Evolutionary conservation across 1,139 yeast genomes (phyloP).

Genomic region (Citeromyces hawaiiensis): DNA sequence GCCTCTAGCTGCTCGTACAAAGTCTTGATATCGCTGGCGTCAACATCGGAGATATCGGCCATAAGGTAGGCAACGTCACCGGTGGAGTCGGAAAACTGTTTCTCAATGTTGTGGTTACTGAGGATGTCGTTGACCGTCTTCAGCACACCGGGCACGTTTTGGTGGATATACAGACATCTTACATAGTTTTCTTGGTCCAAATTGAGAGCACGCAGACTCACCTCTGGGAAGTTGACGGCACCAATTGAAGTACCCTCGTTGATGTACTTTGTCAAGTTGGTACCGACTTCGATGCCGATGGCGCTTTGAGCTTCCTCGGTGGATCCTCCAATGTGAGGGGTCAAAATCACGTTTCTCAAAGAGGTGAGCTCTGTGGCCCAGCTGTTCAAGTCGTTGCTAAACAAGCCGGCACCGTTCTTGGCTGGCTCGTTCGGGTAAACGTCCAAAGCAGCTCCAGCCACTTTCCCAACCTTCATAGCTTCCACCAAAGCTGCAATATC

Average conservation of each 20-base stretch:
- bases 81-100: conserved; percentile 91
- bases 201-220: conserved; percentile 77
- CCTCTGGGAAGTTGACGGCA: conserved; percentile 99
- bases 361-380: conserved; percentile 81
- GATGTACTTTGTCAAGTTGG: conserved; percentile 77
- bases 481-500: conserved; percentile 88
- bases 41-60: conserved; percentile 93
- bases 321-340: conserved; percentile 99
- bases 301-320: conserved; percentile 99
- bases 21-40: conserved; percentile 66
- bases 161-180: conserved; percentile 92
- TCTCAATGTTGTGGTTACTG: conserved; percentile 91
- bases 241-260: conserved; percentile 96
- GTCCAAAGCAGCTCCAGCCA: conserved; percentile 96
- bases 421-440: conserved; percentile 98
- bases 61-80: conserved; percentile 95
- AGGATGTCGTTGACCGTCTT: conserved; percentile 93
- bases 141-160: conserved; percentile 97
- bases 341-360: conserved; percentile 77
- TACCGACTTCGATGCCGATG: conserved; percentile 90
- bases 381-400: conserved; percentile 55
- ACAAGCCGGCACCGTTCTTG: conserved; percentile 80
- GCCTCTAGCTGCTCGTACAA: conserved; percentile 79
- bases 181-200: conserved; percentile 81
- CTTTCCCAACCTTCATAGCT: conserved; percentile 86